These are phyloP conservation scores for Ophiocordyceps camponoti-rufipedis DNA, from an alignment of 2,329 filamentous ascomycete species.

Conservation along the genomic window DNA sequence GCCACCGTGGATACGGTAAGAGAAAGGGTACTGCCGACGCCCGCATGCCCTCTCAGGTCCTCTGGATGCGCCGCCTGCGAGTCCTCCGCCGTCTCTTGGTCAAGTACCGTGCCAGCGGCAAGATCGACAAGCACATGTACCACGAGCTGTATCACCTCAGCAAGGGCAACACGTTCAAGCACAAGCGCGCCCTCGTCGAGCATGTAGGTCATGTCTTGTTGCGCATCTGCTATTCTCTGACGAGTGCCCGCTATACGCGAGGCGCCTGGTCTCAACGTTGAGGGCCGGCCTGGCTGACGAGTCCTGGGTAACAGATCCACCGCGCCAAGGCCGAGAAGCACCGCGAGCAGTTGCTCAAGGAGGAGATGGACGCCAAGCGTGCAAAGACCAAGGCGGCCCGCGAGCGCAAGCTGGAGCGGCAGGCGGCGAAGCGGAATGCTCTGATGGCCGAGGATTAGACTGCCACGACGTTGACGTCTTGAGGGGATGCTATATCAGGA, in stretches of 20 bases:
- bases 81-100: constrained; percentile 97
- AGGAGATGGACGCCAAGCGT: constrained; percentile 99
- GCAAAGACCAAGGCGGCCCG: constrained; percentile 99
- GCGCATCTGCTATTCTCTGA: background rate
- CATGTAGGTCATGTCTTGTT: constrained; percentile 56
- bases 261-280: background rate
- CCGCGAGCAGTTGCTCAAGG: constrained; percentile 89
- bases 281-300: background rate
- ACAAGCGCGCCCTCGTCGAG: constrained; percentile 99
- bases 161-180: constrained; percentile 99
- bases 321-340: constrained; percentile 99
- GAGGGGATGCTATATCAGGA: constrained; percentile 40
- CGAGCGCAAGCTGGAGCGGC: constrained; percentile 93
- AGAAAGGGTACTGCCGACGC: constrained; percentile 99
- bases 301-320: constrained; percentile 56
- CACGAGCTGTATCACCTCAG: constrained; percentile 99
- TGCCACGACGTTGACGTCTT: constrained; percentile 25
- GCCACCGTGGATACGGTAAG: constrained; percentile 99
- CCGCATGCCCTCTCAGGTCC: constrained; percentile 94
- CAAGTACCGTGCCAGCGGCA: constrained; percentile 99
- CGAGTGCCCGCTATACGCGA: background rate
- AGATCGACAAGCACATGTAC: constrained; percentile 99
- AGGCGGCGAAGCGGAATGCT: constrained; percentile 76
- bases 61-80: constrained; percentile 99
- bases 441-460: constrained; percentile 53